These are phyloP conservation scores for Raffaelea deltoideospora DNA, from an alignment of 2,329 filamentous ascomycete species.

Conservation along the genomic window DNA sequence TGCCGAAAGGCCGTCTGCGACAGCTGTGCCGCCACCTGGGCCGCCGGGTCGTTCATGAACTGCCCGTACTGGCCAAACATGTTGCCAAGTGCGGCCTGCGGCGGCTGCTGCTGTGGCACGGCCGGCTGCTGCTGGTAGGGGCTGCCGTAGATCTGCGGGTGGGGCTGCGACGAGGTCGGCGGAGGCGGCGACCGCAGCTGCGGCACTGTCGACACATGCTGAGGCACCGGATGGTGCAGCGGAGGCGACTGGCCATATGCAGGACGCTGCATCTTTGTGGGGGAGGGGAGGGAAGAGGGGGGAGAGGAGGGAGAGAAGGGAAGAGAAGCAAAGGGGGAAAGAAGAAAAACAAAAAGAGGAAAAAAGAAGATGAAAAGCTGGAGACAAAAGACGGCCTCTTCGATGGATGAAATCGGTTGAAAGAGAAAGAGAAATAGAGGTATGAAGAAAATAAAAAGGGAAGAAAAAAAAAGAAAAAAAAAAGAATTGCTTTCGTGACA, in stretches of 20 bases:
- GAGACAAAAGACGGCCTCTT: too few species aligned
- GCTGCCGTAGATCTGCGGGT: constrained; percentile 48
- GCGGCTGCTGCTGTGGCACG: constrained; percentile 22
- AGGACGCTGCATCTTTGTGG: constrained; percentile 63
- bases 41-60: constrained; percentile 91
- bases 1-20: constrained; percentile 84
- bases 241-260: constrained; percentile 79
- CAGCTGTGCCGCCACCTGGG: constrained; percentile 88
- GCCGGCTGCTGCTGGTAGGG: constrained; percentile 50
- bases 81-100: constrained; percentile 23
- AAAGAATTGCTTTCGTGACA: too few species aligned
- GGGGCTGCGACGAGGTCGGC: constrained; percentile 53
- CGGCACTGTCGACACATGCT: constrained; percentile 95
- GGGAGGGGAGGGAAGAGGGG: not conserved
- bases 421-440: too few species aligned
- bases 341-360: not conserved
- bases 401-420: too few species aligned
- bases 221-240: constrained; percentile 90
- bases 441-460: too few species aligned
- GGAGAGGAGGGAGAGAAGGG: not conserved
- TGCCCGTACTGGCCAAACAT: constrained; percentile 64
- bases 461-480: too few species aligned
- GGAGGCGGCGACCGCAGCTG: constrained; percentile 90
- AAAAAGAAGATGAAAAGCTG: too few species aligned
- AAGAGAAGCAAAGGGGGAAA: not conserved